Conservation (phyloP, 1,284 basidiomycete genomes). For the Cryptococcus maquisensis region DNA sequence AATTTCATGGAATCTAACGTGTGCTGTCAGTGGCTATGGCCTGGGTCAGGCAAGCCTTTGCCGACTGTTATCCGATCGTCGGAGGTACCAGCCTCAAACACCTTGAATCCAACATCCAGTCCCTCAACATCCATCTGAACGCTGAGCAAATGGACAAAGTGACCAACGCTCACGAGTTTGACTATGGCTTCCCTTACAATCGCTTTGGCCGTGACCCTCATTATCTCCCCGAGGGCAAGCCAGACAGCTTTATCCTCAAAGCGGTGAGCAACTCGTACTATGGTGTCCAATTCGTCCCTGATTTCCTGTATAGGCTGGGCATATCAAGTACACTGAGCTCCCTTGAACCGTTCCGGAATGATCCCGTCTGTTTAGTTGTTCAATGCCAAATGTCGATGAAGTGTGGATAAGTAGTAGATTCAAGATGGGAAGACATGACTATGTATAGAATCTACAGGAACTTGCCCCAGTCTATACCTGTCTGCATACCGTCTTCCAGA, state of each 20-base stretch:
- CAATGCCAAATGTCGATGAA: too few species aligned
- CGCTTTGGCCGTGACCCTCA: slow-evolving; percentile 13
- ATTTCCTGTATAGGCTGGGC: background rate
- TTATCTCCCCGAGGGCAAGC: slow-evolving; percentile 9
- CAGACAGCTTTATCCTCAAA: background rate
- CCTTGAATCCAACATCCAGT: slow-evolving; percentile 33
- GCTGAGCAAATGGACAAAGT: slow-evolving; percentile 41
- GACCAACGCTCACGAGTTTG: slow-evolving; percentile 22
- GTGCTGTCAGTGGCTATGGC: slow-evolving; percentile 28
- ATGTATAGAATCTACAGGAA: too few species aligned
- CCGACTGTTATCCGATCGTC: slow-evolving; percentile 45
- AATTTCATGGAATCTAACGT: too few species aligned
- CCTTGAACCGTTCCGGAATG: background rate
- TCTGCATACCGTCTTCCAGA: too few species aligned
- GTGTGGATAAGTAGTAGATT: too few species aligned
- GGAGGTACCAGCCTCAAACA: slow-evolving; percentile 45
- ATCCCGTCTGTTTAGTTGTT: too few species aligned
- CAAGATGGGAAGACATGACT: too few species aligned
- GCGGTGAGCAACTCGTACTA: background rate
- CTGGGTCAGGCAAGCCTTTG: slow-evolving; percentile 25
- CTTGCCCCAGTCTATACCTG: too few species aligned
- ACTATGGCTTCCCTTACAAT: slow-evolving; percentile 14
- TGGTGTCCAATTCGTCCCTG: background rate
- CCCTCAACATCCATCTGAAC: slow-evolving; percentile 44
- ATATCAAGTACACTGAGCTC: background rate